A percentile compares a stretch with the other conserved stretches of the same genome.
Conservation (phyloP, 108 stramenopile species). For the Hondaea fermentalgiana region DNA sequence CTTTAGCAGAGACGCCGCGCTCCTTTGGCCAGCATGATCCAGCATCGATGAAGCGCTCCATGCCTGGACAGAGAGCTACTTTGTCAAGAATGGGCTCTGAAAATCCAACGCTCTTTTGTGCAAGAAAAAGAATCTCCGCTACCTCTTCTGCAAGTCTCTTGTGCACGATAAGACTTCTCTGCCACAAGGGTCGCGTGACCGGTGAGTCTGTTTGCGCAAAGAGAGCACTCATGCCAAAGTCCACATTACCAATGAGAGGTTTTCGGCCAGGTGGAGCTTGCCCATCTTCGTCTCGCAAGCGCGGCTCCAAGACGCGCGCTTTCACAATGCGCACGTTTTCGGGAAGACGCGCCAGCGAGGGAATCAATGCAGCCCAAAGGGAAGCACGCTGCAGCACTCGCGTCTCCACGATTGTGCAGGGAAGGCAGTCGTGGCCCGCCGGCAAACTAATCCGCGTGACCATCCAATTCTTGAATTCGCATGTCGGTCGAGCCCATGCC, state of each 20-base stretch:
- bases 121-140: not conserved
- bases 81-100: not conserved
- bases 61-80: not conserved
- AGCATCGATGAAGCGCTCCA: not conserved
- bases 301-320: not conserved
- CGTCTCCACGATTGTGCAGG: not conserved
- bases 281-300: not conserved
- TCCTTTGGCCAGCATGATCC: not conserved
- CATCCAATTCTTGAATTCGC: not conserved
- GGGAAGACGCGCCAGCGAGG: not conserved
- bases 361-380: not conserved
- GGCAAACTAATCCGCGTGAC: not conserved
- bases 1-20: not conserved
- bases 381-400: not conserved
- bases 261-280: not conserved
- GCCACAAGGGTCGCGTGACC: too few species aligned
- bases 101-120: not conserved
- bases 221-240: too few species aligned
- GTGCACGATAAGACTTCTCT: too few species aligned
- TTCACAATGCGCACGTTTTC: not conserved
- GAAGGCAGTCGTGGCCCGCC: not conserved
- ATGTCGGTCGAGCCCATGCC: not conserved
- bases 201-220: too few species aligned
- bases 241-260: not conserved
- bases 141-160: not conserved